phyloP scores from a whole-genome alignment of 1,284 basidiomycete species.

The Leccinum solheimii region DNA sequence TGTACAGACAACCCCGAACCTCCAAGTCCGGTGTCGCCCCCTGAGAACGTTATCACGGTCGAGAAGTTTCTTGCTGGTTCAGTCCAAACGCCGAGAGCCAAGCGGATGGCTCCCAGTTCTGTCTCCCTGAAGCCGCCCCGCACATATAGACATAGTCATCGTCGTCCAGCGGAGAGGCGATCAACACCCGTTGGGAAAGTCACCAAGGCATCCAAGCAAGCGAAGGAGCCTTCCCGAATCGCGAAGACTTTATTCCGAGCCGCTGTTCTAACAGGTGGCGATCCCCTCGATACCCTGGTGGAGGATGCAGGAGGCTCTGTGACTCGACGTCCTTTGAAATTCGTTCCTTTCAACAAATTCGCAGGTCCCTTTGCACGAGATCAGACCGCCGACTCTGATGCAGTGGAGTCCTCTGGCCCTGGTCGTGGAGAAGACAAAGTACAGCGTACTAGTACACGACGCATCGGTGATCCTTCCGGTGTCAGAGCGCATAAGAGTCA shows the following conservation, averaged over 20 bases:
- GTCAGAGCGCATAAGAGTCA: background rate
- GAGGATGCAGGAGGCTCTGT: conserved; percentile 11
- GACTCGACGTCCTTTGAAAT: conserved; percentile 28
- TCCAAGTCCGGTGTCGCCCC: background rate
- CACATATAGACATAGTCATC: conserved; percentile 25
- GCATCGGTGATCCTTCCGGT: background rate
- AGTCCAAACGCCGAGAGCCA: conserved; percentile 1
- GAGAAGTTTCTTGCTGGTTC: conserved; percentile 28
- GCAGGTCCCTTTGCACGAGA: background rate
- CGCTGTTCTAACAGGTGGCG: conserved; percentile 26
- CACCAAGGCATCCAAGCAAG: background rate
- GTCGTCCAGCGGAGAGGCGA: background rate
- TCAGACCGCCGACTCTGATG: background rate
- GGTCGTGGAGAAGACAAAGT: background rate
- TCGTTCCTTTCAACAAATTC: conserved; percentile 29
- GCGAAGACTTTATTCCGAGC: conserved; percentile 27
- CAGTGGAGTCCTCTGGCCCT: background rate
- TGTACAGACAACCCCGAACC: background rate
- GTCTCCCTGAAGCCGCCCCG: background rate
- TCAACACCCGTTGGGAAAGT: conserved; percentile 2
- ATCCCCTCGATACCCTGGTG: conserved; percentile 23
- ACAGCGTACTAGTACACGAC: background rate
- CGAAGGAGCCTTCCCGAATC: conserved; percentile 6
- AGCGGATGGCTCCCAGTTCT: background rate
- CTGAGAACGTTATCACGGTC: conserved; percentile 25